Percentiles rank a stretch among this genome's conserved stretches.
Evolutionary conservation across 2,329 filamentous ascomycete genomes (phyloP).

Genomic region (Fusarium avenaceum): DNA sequence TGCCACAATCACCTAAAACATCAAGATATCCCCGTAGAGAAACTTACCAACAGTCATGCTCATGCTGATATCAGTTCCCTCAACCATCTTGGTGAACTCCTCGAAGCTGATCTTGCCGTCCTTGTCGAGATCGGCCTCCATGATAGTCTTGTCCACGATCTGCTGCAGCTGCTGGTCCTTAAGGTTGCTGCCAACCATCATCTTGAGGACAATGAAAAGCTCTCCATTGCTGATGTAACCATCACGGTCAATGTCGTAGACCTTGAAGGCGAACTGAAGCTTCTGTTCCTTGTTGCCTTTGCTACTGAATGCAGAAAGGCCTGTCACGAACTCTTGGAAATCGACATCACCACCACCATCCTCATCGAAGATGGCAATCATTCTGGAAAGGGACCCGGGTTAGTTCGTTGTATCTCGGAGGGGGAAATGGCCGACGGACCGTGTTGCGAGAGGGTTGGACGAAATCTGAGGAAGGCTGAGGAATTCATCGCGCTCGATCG

Average conservation of each 20-base stretch:
- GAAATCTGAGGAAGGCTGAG: slow-evolving; percentile 97
- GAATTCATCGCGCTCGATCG: slow-evolving; percentile 98
- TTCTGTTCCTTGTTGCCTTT: slow-evolving; percentile 99
- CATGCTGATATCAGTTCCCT: slow-evolving; percentile 87
- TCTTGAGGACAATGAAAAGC: slow-evolving; percentile 99
- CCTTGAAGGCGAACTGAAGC: slow-evolving; percentile 96
- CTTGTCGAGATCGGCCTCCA: slow-evolving; percentile 96
- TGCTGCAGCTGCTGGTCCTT: slow-evolving; percentile 99
- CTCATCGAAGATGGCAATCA: slow-evolving; percentile 99
- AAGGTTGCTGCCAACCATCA: slow-evolving; percentile 99
- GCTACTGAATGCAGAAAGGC: slow-evolving; percentile 93
- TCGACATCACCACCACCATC: slow-evolving; percentile 98
- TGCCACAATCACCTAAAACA: not conserved
- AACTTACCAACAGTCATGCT: slow-evolving; percentile 78
- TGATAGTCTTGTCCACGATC: slow-evolving; percentile 99
- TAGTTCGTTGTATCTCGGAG: slow-evolving; percentile 10
- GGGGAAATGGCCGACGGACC: slow-evolving; percentile 64
- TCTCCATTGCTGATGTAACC: slow-evolving; percentile 99
- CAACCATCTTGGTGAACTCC: slow-evolving; percentile 99
- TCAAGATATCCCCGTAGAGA: too few species aligned
- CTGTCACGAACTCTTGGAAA: slow-evolving; percentile 98
- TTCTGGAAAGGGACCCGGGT: slow-evolving; percentile 65
- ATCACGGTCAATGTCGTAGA: slow-evolving; percentile 99
- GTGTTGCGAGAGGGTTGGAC: slow-evolving; percentile 95
- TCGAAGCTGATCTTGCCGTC: slow-evolving; percentile 99